phyloP scores from a whole-genome alignment of 2,329 filamentous ascomycete species.

The Colletotrichum destructivum region DNA sequence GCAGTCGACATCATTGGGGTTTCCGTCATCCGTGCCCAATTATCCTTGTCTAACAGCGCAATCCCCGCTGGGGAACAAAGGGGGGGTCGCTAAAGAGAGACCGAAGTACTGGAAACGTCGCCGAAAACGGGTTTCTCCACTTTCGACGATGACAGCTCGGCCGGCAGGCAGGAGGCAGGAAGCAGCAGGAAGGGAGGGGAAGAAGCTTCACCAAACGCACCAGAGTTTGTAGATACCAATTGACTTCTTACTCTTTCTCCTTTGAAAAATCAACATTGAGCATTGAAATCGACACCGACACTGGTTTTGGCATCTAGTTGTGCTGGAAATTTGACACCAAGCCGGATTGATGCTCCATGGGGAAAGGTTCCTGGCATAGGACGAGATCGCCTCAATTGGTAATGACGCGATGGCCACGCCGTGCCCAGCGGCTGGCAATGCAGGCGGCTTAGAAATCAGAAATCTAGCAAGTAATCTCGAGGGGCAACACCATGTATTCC shows the following conservation, averaged over 20 bases:
- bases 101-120: constrained; percentile 15
- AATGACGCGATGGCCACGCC: neutral
- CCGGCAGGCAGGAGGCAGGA: constrained; percentile 2
- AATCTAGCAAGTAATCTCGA: neutral
- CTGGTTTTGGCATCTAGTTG: no score
- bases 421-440: neutral
- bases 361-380: neutral
- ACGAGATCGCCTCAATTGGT: neutral
- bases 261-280: neutral
- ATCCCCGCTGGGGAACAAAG: constrained; percentile 12
- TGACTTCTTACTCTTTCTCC: neutral
- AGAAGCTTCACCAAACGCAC: constrained; percentile 20
- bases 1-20: neutral
- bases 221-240: no score
- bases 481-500: neutral
- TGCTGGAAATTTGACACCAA: no score
- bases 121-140: constrained; percentile 13
- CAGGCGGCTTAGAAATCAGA: constrained; percentile 2
- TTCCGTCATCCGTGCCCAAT: neutral
- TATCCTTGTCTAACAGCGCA: neutral
- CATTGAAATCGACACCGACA: neutral
- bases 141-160: constrained; percentile 8
- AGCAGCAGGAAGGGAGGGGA: neutral
- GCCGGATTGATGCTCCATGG: no score
- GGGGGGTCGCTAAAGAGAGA: neutral